Conservation (phyloP, 73 alveolate genomes). For the Paramecium caudatum region DNA sequence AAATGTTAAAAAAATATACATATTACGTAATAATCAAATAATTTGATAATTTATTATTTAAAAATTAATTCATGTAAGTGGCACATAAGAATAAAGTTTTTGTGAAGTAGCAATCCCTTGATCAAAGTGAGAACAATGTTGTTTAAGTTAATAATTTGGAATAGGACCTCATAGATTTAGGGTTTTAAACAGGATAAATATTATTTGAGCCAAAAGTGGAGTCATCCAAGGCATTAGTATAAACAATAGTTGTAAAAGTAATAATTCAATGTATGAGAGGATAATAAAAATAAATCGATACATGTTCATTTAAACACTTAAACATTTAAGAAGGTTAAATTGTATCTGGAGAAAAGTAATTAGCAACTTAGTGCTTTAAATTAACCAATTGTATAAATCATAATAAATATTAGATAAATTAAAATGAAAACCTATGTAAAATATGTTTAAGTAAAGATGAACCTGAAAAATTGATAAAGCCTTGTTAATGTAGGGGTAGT, state of each 20-base stretch:
- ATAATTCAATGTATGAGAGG: not conserved
- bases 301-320: constrained; percentile 2
- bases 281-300: not conserved
- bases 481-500: constrained; percentile 84
- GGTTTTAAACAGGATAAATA: constrained; percentile 30
- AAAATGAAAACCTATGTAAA: constrained; percentile 54
- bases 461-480: constrained; percentile 76
- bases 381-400: no score
- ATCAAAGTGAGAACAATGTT: constrained; percentile 22
- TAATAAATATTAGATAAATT: not conserved
- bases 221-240: not conserved
- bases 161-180: constrained; percentile 16
- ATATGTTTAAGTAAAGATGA: constrained; percentile 75
- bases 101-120: constrained; percentile 4
- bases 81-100: not conserved
- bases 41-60: no score
- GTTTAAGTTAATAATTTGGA: not conserved
- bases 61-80: constrained; percentile 1
- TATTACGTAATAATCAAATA: not conserved
- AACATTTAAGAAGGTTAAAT: not conserved
- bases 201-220: constrained; percentile 5
- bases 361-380: no score
- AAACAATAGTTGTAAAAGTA: not conserved
- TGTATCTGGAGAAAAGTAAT: not conserved
- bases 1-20: not conserved